Conservation (phyloP, 2,329 filamentous ascomycete genomes). For the Fusarium sp. region DNA sequence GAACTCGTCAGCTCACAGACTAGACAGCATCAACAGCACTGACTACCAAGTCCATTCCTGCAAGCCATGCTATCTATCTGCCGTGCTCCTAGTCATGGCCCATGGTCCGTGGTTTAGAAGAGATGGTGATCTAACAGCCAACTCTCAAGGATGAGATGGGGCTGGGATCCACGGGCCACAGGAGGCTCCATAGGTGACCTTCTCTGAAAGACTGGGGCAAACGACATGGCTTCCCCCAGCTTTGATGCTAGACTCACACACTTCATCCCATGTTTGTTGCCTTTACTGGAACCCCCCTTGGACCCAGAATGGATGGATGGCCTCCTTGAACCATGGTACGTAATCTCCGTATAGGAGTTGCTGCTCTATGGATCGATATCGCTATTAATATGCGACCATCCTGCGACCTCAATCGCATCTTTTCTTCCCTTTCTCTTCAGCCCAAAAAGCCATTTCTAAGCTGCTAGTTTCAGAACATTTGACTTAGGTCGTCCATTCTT, state of each 20-base stretch:
- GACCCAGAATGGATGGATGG: constrained; percentile 31
- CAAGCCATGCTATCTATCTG: constrained; percentile 2
- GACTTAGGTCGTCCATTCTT: constrained; percentile 71
- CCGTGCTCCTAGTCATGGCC: constrained; percentile 21
- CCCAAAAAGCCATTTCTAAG: constrained; percentile 57
- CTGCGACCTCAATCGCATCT: constrained; percentile 43
- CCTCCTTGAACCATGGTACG: constrained; percentile 35
- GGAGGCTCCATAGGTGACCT: constrained; percentile 30
- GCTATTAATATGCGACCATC: constrained; percentile 61
- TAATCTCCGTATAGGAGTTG: constrained; percentile 44
- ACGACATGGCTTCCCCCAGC: constrained; percentile 39
- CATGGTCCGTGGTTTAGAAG: constrained; percentile 34
- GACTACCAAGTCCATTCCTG: background rate
- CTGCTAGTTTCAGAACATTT: constrained; percentile 56
- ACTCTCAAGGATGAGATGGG: constrained; percentile 31
- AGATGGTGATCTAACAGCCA: constrained; percentile 38
- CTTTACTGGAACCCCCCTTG: constrained; percentile 41
- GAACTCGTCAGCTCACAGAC: background rate
- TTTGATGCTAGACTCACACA: constrained; percentile 40
- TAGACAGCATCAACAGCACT: background rate
- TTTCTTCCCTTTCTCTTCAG: constrained; percentile 53
- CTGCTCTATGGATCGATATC: constrained; percentile 33
- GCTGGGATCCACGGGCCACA: constrained; percentile 35
- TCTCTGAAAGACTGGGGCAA: constrained; percentile 33
- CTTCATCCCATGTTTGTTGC: constrained; percentile 38